Evolutionary conservation across 2,329 filamentous ascomycete genomes (phyloP).

Genomic region (Amauroascus niger): DNA sequence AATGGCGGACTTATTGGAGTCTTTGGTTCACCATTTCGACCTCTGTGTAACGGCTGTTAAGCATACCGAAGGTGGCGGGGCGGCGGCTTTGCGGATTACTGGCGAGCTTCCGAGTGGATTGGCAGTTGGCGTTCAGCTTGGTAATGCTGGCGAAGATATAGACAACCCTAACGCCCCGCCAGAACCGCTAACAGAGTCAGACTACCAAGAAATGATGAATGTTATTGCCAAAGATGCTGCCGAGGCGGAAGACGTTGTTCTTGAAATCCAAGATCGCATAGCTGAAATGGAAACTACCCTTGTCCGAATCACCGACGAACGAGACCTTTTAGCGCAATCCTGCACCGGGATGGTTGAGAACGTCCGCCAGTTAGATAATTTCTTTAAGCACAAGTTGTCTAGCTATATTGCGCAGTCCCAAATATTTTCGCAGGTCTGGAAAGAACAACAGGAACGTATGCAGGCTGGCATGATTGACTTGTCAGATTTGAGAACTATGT

Average conservation of each 20-base stretch:
- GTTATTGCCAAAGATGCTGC: conserved; percentile 54
- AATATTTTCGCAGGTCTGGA: conserved; percentile 51
- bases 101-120: conserved; percentile 52
- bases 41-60: conserved; percentile 84
- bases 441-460: conserved; percentile 62
- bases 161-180: conserved; percentile 40
- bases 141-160: conserved; percentile 27
- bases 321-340: conserved; percentile 46
- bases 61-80: conserved; percentile 71
- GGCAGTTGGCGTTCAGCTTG: conserved; percentile 27
- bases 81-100: conserved; percentile 55
- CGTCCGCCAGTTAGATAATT: conserved; percentile 56
- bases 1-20: conserved; percentile 72
- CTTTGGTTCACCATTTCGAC: conserved; percentile 80
- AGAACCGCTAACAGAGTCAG: conserved; percentile 63
- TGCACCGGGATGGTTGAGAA: conserved; percentile 53
- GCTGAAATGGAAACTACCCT: conserved; percentile 67
- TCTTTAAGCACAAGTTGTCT: conserved; percentile 54
- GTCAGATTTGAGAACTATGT: conserved; percentile 67
- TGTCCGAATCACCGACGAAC: conserved; percentile 53
- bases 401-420: conserved; percentile 41
- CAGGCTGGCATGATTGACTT: conserved; percentile 63
- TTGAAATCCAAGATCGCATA: conserved; percentile 63
- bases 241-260: conserved; percentile 53
- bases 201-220: conserved; percentile 71